These are phyloP conservation scores for Helichrysum umbraculigerum DNA, from an alignment of 129 eudicot species.

Conservation along the genomic window DNA sequence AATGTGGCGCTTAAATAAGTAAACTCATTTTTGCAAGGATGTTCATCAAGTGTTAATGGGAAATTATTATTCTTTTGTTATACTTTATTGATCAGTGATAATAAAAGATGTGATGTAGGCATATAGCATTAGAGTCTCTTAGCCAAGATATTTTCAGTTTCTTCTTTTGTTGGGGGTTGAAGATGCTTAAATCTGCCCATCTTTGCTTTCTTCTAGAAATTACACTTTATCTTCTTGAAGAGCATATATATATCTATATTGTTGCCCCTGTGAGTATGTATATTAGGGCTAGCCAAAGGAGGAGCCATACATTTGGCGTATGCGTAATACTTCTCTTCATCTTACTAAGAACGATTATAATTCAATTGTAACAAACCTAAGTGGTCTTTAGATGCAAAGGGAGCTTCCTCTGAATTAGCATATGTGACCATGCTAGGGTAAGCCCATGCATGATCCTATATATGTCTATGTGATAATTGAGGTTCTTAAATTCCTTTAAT, in stretches of 20 bases:
- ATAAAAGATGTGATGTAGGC: neutral
- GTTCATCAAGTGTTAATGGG: neutral
- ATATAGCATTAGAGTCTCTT: neutral
- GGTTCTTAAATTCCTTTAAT: neutral
- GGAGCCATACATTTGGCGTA: neutral
- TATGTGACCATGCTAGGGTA: neutral
- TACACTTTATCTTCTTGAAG: neutral
- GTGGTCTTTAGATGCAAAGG: neutral
- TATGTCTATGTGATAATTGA: neutral
- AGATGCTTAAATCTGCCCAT: neutral
- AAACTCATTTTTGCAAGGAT: neutral
- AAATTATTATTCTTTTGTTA: neutral
- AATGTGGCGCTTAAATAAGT: neutral
- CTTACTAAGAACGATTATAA: neutral
- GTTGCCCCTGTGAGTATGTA: neutral
- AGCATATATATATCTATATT: neutral
- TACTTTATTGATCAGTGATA: neutral
- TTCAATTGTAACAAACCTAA: neutral
- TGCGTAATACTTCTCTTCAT: neutral
- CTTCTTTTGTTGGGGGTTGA: neutral
- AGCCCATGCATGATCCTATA: neutral
- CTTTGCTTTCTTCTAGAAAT: neutral
- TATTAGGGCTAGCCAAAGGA: neutral
- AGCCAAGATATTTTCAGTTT: neutral
- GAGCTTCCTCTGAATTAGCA: neutral